Evolutionary conservation across 1,284 basidiomycete genomes (phyloP).

Genomic region (Sanguinoderma infundibulare): DNA sequence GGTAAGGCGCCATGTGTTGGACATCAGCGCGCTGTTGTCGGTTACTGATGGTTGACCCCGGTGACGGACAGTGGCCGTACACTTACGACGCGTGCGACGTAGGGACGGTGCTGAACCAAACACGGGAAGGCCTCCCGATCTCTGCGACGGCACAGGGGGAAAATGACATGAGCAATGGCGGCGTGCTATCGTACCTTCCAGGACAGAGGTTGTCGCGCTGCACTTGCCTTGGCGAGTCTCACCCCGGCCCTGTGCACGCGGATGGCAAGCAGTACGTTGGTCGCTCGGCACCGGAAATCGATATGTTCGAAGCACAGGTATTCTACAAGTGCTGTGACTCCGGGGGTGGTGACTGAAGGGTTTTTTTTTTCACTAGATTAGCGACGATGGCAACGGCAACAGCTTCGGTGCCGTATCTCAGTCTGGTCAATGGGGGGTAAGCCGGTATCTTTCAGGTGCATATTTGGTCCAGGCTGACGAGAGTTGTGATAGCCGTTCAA

Average conservation of each 20-base stretch:
- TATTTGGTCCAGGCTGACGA: neutral
- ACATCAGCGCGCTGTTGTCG: neutral
- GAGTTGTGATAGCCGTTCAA: constrained; percentile 27
- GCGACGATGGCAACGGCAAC: constrained; percentile 33
- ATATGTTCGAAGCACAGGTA: constrained; percentile 66
- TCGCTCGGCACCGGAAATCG: constrained; percentile 86
- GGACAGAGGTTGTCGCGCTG: constrained; percentile 81
- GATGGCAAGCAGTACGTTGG: constrained; percentile 68
- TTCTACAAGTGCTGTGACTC: constrained; percentile 23
- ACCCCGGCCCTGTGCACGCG: constrained; percentile 74
- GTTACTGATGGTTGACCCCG: neutral
- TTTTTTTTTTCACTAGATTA: constrained; percentile 38
- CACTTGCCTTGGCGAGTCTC: constrained; percentile 80
- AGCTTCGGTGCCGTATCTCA: constrained; percentile 47
- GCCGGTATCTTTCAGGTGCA: neutral
- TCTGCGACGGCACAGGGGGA: constrained; percentile 38
- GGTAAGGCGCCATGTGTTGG: constrained; percentile 28
- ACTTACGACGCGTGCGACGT: constrained; percentile 60
- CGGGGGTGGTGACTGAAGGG: neutral
- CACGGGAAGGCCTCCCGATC: constrained; percentile 39
- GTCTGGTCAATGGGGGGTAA: constrained; percentile 48
- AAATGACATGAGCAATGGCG: constrained; percentile 40
- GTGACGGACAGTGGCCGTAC: constrained; percentile 49
- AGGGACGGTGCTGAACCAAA: constrained; percentile 60
- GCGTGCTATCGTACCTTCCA: constrained; percentile 65